A percentile compares a stretch with the other conserved stretches of the same genome.
phyloP scores from a whole-genome alignment of 805 yeast genomes.

The Torulaspora maleeae region DNA sequence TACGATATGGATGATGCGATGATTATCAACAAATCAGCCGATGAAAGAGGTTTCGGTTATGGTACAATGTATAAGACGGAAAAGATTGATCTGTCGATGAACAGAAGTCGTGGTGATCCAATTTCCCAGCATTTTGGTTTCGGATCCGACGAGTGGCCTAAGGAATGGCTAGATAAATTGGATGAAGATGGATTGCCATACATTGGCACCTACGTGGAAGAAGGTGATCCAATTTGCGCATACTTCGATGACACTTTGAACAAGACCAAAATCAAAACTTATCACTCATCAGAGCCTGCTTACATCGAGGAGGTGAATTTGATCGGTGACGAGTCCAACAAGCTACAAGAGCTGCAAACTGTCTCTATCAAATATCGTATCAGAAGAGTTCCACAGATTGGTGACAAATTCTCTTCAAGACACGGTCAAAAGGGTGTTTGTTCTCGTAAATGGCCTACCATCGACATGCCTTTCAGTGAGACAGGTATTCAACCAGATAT shows the following conservation, averaged over 20 bases:
- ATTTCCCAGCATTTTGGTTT: slow-evolving; percentile 91
- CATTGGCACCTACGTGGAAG: slow-evolving; percentile 81
- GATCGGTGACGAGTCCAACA: slow-evolving; percentile 68
- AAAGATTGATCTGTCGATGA: slow-evolving; percentile 72
- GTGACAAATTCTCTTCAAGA: slow-evolving; percentile 96
- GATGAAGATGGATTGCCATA: slow-evolving; percentile 92
- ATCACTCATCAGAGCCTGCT: slow-evolving; percentile 92
- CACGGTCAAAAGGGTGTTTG: slow-evolving; percentile 99
- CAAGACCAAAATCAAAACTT: slow-evolving; percentile 85
- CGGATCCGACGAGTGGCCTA: slow-evolving; percentile 90
- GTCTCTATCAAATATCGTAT: slow-evolving; percentile 85
- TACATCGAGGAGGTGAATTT: slow-evolving; percentile 92
- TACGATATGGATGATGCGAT: slow-evolving; percentile 99
- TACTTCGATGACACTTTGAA: slow-evolving; percentile 87
- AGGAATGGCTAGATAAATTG: slow-evolving; percentile 78
- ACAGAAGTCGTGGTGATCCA: slow-evolving; percentile 88
- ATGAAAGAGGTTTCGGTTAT: slow-evolving; percentile 96
- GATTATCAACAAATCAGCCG: slow-evolving; percentile 96
- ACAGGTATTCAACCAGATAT: slow-evolving; percentile 96
- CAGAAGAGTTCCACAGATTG: slow-evolving; percentile 89
- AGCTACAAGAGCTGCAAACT: slow-evolving; percentile 72
- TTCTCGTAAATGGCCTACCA: slow-evolving; percentile 95
- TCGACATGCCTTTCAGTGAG: slow-evolving; percentile 96
- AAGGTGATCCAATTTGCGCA: slow-evolving; percentile 94
- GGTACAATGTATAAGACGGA: slow-evolving; percentile 96